Evolutionary conservation across 805 yeast genomes (phyloP).

Genomic region (Scheffersomyces spartinae): DNA sequence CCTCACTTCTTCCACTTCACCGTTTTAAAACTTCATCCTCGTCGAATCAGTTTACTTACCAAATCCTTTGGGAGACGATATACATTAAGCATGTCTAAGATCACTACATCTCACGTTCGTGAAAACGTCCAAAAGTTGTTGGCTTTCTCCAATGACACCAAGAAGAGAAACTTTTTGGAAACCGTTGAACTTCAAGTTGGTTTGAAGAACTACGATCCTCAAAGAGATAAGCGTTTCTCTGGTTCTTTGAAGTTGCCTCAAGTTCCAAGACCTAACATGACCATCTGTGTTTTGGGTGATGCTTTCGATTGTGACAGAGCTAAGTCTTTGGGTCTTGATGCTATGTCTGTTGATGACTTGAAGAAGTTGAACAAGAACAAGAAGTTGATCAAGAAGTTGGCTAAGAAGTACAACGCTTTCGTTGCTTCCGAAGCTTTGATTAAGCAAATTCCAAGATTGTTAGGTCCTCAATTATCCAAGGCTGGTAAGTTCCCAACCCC

Average conservation of each 20-base stretch:
- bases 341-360: slow-evolving; percentile 99
- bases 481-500: slow-evolving; percentile 99
- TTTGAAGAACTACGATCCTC: slow-evolving; percentile 99
- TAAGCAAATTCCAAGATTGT: slow-evolving; percentile 99
- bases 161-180: slow-evolving; percentile 99
- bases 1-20: slow-evolving; percentile 1
- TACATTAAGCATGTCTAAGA: slow-evolving; percentile 58
- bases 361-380: slow-evolving; percentile 99
- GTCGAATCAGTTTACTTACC: slow-evolving; percentile 46
- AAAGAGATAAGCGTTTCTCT: slow-evolving; percentile 99
- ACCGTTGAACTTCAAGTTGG: slow-evolving; percentile 99
- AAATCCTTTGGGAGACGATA: slow-evolving; percentile 68
- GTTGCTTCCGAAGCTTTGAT: slow-evolving; percentile 98
- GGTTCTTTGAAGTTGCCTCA: slow-evolving; percentile 97
- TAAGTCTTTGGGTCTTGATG: slow-evolving; percentile 97
- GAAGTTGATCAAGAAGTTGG: slow-evolving; percentile 98
- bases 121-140: slow-evolving; percentile 89
- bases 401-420: slow-evolving; percentile 99
- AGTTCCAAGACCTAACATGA: slow-evolving; percentile 99
- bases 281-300: slow-evolving; percentile 99
- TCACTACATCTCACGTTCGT: slow-evolving; percentile 89
- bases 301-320: slow-evolving; percentile 99
- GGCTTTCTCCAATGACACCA: slow-evolving; percentile 83
- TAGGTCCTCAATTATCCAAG: slow-evolving; percentile 99
- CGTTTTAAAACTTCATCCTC: slow-evolving; percentile 23